phyloP scores from a whole-genome alignment of 352 stramenopile species.

The Nothophytophthora sp. region DNA sequence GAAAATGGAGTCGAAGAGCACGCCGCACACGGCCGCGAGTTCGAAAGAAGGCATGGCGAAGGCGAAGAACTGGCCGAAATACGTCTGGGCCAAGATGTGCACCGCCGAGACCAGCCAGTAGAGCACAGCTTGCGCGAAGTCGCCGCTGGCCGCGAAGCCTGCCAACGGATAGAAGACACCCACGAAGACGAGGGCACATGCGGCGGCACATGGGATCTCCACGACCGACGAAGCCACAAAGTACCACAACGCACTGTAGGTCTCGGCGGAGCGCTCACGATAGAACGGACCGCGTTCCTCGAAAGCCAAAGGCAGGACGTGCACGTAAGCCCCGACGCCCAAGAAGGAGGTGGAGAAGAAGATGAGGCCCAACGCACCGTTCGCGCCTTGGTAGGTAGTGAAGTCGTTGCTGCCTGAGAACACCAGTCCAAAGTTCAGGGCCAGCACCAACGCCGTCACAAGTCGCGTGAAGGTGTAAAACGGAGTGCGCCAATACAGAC shows the following conservation, averaged over 20 bases:
- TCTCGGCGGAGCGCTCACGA: conserved; percentile 72
- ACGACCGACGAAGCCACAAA: conserved; percentile 22
- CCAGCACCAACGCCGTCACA: too few relatives aligned
- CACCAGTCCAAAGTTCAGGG: too few relatives aligned
- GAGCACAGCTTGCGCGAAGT: conserved; percentile 39
- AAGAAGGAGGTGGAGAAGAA: conserved; percentile 34
- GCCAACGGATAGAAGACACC: conserved; percentile 68
- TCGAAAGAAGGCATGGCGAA: conserved; percentile 36
- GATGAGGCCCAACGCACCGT: conserved; percentile 7
- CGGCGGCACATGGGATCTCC: conserved; percentile 17
- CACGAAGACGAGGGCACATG: conserved; percentile 32
- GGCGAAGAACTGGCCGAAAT: conserved; percentile 72
- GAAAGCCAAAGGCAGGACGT: conserved; percentile 60
- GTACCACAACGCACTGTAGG: conserved; percentile 69
- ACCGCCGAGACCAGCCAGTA: conserved; percentile 67
- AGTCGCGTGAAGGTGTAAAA: too few relatives aligned
- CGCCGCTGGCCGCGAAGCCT: conserved; percentile 26
- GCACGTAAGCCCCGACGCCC: conserved; percentile 62
- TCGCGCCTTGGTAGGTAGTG: conserved; percentile 13
- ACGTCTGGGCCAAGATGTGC: conserved; percentile 53
- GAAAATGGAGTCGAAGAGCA: conserved; percentile 40
- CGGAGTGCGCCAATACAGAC: too few relatives aligned
- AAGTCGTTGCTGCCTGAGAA: too few relatives aligned
- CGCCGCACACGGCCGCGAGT: conserved; percentile 32
- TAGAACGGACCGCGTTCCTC: conserved; percentile 59